phyloP scores from a whole-genome alignment of 2,329 filamentous ascomycete species.

The Zasmidium citrigriseum region DNA sequence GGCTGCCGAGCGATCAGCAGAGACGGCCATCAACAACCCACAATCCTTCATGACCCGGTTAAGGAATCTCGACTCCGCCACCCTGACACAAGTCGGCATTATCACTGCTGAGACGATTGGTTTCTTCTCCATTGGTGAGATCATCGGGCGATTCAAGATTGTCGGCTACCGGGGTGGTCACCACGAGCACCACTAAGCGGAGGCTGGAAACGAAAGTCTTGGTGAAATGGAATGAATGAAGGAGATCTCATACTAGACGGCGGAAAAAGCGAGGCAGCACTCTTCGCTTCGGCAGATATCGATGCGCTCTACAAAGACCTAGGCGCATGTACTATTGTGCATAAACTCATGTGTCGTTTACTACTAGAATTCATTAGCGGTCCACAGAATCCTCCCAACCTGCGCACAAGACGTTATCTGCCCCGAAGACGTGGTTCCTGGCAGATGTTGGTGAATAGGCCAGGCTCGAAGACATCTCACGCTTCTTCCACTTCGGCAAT shows the following conservation, averaged over 20 bases:
- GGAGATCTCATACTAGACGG: constrained; percentile 15
- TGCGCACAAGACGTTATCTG: background rate
- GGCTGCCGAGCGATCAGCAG: constrained; percentile 42
- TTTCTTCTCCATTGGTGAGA: constrained; percentile 98
- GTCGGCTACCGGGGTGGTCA: constrained; percentile 69
- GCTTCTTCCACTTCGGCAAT: background rate
- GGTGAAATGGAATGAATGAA: background rate
- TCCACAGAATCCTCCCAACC: background rate
- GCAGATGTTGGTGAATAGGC: background rate
- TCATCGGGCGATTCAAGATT: constrained; percentile 92
- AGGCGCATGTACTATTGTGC: constrained; percentile 31
- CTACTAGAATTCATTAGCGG: background rate
- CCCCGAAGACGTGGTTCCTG: background rate
- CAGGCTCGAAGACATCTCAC: background rate
- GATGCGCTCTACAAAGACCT: constrained; percentile 8
- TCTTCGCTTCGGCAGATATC: constrained; percentile 3
- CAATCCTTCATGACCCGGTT: constrained; percentile 57
- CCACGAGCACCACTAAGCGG: constrained; percentile 21
- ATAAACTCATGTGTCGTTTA: constrained; percentile 20
- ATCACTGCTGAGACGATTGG: constrained; percentile 83
- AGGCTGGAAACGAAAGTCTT: background rate
- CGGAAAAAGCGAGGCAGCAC: constrained; percentile 5
- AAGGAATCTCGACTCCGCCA: constrained; percentile 69
- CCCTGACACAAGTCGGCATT: constrained; percentile 74
- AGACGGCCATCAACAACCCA: constrained; percentile 58